Evolutionary conservation across 352 stramenopile species (phyloP), one percentile per base, ranked within the genome.

Genomic region (Thalassiosira livingstoniorum): DNA sequence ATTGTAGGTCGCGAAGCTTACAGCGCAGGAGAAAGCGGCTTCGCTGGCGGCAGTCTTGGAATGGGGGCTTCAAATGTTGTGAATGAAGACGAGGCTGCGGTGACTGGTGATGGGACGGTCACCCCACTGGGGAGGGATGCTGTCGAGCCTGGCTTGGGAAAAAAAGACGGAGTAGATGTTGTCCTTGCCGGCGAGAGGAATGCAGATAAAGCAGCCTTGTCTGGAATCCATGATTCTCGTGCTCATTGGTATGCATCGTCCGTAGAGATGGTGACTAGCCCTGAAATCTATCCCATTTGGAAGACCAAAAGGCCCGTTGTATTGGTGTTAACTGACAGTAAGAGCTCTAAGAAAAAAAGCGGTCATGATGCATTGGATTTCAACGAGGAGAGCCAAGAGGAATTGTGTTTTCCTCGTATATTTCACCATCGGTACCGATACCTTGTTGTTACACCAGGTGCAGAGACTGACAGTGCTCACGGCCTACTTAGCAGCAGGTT

Each of bases 211-310:
- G 25, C 53, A 15, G 66, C 68, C 60, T 31, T 57, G 43, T n/a
- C n/a, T n/a, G 62, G 45, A 51, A 37, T 81, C 39, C 60, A 69
- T 25, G 71, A 83, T 62, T 67, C 60, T 21, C 47, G 63, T 35
- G 45, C 64, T 0, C 58, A 32, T 15, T 55, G 2, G 42, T 74
- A 82, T 60, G 64, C 74, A 1, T 77, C 61, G 1, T 79, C 47
- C 55, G 64, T 98, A 84, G 95, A 96, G 74, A 94, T 98, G 54
- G 94, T 97, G 34, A 98, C 96, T 4, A 97, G 94, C 55, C 96
- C 96, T 0, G 94, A 97, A 4, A 92, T 96, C 5, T 98, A 98
- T 80, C 96, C 96, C 15, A 94, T 97, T 64, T 98, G 96, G 96
- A 95, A 89, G 32, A 98, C 96, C 0, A 84, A 92, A 37, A 96